A percentile compares a stretch with the other conserved stretches of the same genome.
These are phyloP conservation scores for Daedaleopsis sinensis DNA, from an alignment of 768 basidiomycete genomes.

Conservation along the genomic window DNA sequence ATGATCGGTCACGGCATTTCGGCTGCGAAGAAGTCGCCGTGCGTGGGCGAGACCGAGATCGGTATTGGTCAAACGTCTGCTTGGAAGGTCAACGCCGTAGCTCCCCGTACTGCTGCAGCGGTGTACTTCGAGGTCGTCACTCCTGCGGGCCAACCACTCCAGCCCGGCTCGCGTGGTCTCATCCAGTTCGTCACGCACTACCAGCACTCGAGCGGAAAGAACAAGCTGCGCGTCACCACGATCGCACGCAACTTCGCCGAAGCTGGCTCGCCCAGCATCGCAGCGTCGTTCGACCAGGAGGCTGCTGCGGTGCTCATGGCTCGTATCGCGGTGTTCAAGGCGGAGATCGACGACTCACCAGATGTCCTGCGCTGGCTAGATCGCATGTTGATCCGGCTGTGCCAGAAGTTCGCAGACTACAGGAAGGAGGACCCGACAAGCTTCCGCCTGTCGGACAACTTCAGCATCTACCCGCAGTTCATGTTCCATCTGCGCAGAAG, in stretches of 20 bases:
- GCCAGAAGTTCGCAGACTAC: constrained; percentile 99
- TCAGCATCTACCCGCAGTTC: constrained; percentile 99
- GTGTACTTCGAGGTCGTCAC: constrained; percentile 99
- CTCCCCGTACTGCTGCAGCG: constrained; percentile 82
- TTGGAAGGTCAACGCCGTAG: constrained; percentile 95
- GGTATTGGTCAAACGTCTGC: constrained; percentile 98
- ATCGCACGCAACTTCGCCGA: constrained; percentile 98
- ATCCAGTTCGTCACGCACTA: constrained; percentile 99
- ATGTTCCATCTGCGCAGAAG: constrained; percentile 99
- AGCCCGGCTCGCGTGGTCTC: constrained; percentile 87
- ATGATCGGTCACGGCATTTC: constrained; percentile 98
- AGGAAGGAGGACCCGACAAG: constrained; percentile 95
- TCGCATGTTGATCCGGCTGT: constrained; percentile 96
- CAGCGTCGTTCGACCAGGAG: constrained; percentile 96
- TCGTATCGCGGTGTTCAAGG: constrained; percentile 98
- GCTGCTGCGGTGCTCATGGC: constrained; percentile 98
- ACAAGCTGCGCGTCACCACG: constrained; percentile 95
- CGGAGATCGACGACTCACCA: constrained; percentile 96
- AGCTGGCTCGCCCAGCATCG: constrained; percentile 92
- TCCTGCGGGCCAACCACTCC: constrained; percentile 90
- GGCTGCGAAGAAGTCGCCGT: constrained; percentile 93
- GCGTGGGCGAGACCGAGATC: constrained; percentile 98
- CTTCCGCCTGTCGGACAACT: constrained; percentile 93
- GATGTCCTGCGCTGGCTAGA: constrained; percentile 98
- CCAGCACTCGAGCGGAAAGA: constrained; percentile 95